Evolutionary conservation across 805 yeast species (phyloP), one percentile per base, ranked within the genome.

Genomic region (Myxozyma kluyveri): DNA sequence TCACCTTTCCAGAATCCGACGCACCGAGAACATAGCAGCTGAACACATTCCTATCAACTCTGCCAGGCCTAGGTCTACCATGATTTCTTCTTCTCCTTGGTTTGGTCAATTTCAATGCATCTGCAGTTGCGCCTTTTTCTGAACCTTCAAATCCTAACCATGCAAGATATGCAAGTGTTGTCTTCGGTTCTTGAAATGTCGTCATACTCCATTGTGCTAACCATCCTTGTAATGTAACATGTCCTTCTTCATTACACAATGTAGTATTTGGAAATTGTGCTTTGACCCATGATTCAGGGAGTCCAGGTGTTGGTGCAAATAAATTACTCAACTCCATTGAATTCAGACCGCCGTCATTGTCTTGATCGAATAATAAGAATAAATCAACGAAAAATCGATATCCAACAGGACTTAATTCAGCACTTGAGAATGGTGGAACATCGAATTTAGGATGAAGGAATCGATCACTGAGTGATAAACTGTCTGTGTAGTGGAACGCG

Each of bases 141-240:
- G 63, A 55, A 6, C 64, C 44, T 55, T 87, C 95, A 64, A 85
- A 91, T 0, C 99, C 99, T 50, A 93, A 75, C 70, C 87, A 88
- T 0, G 95, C 96, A 56, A 93, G 70, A 63, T 91, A 93, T 45
- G 88, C 95, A 45, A 93, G 75, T 0, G 98, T 89, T 0, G 88
- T 84, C 61, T 78, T 81, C 65, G 86, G 81, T 62, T 90, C 96
- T 27, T 93, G 71, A 60, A 81, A 89, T 0, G 98, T 91, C 0
- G 96, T 88, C 86, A 93, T 86, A 61, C 91, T 84, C 99, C 99
- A 93, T 64, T 91, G 98, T 0, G 99, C 99, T 35, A 93, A 71
- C 99, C 99, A 93, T 2, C 99, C 99, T 70, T 95, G 99, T 24
- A 93, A 69, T 0, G 98, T 88, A 3, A 93, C 89, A 65, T 82